Conservation (phyloP, 2,329 filamentous ascomycete species). For the Ophiocordyceps camponoti-rufipedis region DNA sequence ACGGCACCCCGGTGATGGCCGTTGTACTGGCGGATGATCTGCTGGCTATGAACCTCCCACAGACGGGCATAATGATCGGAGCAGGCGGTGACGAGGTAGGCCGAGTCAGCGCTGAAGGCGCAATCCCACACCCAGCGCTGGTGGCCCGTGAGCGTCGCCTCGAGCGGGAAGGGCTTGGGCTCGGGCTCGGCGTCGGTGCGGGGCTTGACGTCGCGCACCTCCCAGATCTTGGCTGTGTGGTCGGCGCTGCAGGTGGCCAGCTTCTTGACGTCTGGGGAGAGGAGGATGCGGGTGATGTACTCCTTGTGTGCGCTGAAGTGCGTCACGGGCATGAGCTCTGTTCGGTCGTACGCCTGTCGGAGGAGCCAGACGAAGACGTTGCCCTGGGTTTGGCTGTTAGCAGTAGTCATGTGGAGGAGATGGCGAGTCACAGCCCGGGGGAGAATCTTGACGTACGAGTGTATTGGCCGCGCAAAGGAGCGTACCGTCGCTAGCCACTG, state of each 20-base stretch:
- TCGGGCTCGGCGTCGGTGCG: slow-evolving; percentile 14
- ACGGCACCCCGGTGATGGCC: slow-evolving; percentile 84
- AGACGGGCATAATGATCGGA: slow-evolving; percentile 84
- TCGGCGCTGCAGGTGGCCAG: slow-evolving; percentile 87
- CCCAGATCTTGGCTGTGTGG: slow-evolving; percentile 92
- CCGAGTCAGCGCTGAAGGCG: slow-evolving; percentile 82
- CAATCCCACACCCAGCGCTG: slow-evolving; percentile 98
- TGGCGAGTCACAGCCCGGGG: too few relatives aligned
- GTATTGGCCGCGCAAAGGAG: slow-evolving; percentile 90
- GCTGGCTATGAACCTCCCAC: slow-evolving; percentile 76
- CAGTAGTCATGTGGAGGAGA: neutral
- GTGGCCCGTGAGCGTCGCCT: slow-evolving; percentile 76
- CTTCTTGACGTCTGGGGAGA: slow-evolving; percentile 87
- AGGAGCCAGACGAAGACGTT: slow-evolving; percentile 97
- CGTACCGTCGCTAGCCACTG: slow-evolving; percentile 84
- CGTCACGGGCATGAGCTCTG: slow-evolving; percentile 69
- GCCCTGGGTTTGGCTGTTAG: slow-evolving; percentile 36
- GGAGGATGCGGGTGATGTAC: slow-evolving; percentile 79
- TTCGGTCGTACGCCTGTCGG: slow-evolving; percentile 64
- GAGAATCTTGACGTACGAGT: slow-evolving; percentile 33
- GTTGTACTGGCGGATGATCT: slow-evolving; percentile 88
- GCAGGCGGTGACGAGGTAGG: slow-evolving; percentile 83
- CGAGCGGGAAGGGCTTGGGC: slow-evolving; percentile 52
- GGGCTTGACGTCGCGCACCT: slow-evolving; percentile 53
- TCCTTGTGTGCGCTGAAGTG: slow-evolving; percentile 83